phyloP scores from a whole-genome alignment of 352 stramenopile species.

The Phytophthora agathidicida region DNA sequence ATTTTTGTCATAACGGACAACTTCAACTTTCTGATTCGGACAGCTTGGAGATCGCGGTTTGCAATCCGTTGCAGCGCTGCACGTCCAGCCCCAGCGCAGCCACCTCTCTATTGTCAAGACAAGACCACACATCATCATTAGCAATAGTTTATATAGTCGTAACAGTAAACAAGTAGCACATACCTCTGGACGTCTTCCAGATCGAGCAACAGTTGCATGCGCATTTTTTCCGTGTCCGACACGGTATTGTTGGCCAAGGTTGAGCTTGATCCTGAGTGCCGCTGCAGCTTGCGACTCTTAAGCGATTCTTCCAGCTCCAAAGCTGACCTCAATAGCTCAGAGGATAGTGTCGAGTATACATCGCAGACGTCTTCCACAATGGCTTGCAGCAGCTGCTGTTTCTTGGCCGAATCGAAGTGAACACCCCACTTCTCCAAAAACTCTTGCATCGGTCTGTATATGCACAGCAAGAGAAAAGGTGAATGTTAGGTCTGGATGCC shows the following conservation, averaged over 20 bases:
- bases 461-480: conserved; percentile 2
- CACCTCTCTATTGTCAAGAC: conserved; percentile 48
- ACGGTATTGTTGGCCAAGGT: conserved; percentile 33
- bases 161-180: conserved; percentile 5
- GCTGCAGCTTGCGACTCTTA: conserved; percentile 88
- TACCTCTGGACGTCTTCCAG: conserved; percentile 77
- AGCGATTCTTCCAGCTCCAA: conserved; percentile 86
- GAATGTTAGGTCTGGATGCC: conserved; percentile 2
- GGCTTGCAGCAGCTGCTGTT: conserved; percentile 52
- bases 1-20: conserved; percentile 12
- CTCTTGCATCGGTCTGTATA: conserved; percentile 58
- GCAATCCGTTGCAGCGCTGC: conserved; percentile 35
- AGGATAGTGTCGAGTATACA: conserved; percentile 69
- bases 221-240: conserved; percentile 90
- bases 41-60: conserved; percentile 31
- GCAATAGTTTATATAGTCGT: neutral
- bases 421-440: conserved; percentile 80
- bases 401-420: conserved; percentile 49
- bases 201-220: conserved; percentile 77
- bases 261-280: conserved; percentile 37
- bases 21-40: conserved; percentile 27
- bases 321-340: conserved; percentile 76
- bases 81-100: conserved; percentile 51
- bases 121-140: conserved; percentile 6
- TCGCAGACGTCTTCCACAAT: conserved; percentile 69